A percentile compares a stretch with the other conserved stretches of the same genome.
These are phyloP conservation scores for Heliamphora exappendiculata DNA, from an alignment of 148 eudicot genomes.

Conservation along the genomic window DNA sequence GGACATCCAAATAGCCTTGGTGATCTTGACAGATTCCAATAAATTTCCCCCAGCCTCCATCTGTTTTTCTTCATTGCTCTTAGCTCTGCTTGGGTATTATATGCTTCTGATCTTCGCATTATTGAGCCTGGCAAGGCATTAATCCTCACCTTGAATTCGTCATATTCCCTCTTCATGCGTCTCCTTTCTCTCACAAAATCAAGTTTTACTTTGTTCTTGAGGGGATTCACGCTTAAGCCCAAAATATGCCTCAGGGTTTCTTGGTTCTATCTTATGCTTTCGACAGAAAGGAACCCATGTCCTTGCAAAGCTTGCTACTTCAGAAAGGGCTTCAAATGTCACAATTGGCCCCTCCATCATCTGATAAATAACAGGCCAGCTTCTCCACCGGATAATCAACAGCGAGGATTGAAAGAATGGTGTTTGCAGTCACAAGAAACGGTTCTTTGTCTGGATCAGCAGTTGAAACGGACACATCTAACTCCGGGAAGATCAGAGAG, in stretches of 20 bases:
- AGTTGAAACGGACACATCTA: constrained; percentile 89
- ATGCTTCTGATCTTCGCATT: constrained; percentile 90
- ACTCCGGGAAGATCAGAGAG: constrained; percentile 91
- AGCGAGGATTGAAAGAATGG: constrained; percentile 86
- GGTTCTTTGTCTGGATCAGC: constrained; percentile 98
- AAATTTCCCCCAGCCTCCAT: constrained; percentile 48
- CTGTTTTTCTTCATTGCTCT: constrained; percentile 67
- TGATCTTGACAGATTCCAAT: constrained; percentile 42
- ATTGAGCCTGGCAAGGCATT: constrained; percentile 84
- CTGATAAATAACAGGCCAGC: constrained; percentile 80
- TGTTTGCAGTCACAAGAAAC: constrained; percentile 88
- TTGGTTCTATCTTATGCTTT: constrained; percentile 79
- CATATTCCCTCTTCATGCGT: constrained; percentile 89
- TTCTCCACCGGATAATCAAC: constrained; percentile 95
- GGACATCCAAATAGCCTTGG: constrained; percentile 91
- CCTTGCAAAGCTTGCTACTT: constrained; percentile 89
- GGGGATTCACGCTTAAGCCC: constrained; percentile 80
- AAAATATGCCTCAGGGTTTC: constrained; percentile 90
- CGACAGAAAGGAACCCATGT: constrained; percentile 89
- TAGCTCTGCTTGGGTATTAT: constrained; percentile 76
- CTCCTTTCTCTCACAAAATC: constrained; percentile 95
- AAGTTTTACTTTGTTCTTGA: constrained; percentile 74
- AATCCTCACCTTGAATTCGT: constrained; percentile 91
- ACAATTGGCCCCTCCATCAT: constrained; percentile 92
- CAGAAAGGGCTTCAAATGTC: constrained; percentile 92